Evolutionary conservation across 371 early-diverging fungal species (phyloP).

Genomic region (Mortierella sp.): DNA sequence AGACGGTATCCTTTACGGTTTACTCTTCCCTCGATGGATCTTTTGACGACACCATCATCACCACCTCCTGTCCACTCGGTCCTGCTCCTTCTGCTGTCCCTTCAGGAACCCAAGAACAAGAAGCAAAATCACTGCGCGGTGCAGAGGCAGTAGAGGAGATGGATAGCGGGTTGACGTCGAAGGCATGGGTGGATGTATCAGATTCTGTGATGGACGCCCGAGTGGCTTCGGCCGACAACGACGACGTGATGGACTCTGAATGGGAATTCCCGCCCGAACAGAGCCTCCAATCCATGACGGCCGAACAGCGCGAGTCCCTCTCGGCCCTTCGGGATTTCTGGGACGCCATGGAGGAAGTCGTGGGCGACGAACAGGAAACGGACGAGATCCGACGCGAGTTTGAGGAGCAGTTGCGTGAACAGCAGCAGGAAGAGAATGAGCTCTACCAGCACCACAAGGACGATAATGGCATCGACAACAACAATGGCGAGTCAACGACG

Average conservation of each 20-base stretch:
- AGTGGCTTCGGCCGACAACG: conserved; percentile 26
- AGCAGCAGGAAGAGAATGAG: too few relatives aligned
- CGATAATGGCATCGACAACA: background rate
- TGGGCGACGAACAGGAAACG: background rate
- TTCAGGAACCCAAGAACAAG: too few relatives aligned
- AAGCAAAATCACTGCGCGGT: too few relatives aligned
- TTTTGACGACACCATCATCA: background rate
- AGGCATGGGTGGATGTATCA: background rate
- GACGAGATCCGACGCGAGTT: background rate
- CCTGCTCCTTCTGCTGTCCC: too few relatives aligned
- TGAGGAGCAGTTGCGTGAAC: conserved; percentile 5
- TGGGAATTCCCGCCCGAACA: conserved; percentile 9
- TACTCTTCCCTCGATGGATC: background rate
- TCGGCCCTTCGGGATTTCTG: conserved; percentile 13
- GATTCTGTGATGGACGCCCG: conserved; percentile 9
- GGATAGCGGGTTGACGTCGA: background rate
- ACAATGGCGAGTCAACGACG: background rate
- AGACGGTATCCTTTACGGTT: background rate
- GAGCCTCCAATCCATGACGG: background rate
- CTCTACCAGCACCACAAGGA: background rate
- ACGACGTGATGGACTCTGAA: conserved; percentile 34
- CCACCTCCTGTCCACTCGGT: background rate
- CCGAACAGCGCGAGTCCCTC: background rate
- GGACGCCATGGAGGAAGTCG: background rate
- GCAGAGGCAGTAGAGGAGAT: too few relatives aligned